Conservation (phyloP, 116 monocot species). For the Thalassia testudinum region DNA sequence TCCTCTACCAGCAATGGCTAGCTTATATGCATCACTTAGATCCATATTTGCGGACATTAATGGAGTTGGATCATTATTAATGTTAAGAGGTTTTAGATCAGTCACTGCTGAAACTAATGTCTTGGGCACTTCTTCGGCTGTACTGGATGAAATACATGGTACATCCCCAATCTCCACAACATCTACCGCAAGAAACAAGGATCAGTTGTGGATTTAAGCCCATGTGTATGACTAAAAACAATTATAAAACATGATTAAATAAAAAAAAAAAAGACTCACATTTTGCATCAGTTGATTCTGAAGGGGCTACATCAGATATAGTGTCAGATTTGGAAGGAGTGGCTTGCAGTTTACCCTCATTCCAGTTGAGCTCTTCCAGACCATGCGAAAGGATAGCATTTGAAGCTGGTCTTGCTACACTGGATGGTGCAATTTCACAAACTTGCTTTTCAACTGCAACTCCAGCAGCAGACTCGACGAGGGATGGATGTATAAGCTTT, state of each 20-base stretch:
- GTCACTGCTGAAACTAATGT: conserved; percentile 7
- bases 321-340: conserved; percentile 3
- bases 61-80: conserved; percentile 12
- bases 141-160: conserved; percentile 3
- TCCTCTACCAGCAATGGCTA: conserved; percentile 26
- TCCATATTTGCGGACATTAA: conserved; percentile 22
- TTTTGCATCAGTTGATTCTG: conserved; percentile 17
- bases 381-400: conserved; percentile 6
- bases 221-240: neutral
- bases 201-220: neutral
- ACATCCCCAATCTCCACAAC: conserved; percentile 9
- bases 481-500: conserved; percentile 14
- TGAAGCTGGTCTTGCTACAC: conserved; percentile 3
- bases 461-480: conserved; percentile 6
- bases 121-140: conserved; percentile 10
- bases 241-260: neutral
- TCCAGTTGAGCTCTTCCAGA: conserved; percentile 27
- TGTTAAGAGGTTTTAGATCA: conserved; percentile 6
- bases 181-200: conserved; percentile 6
- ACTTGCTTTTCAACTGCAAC: conserved; percentile 9
- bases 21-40: conserved; percentile 62
- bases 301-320: conserved; percentile 5
- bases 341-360: conserved; percentile 4
- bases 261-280: conserved; percentile 14
- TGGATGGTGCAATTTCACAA: conserved; percentile 2